Percentiles rank a stretch among this genome's conserved stretches.
Conservation (phyloP, 1,284 basidiomycete species). For the Meira nashicola region DNA sequence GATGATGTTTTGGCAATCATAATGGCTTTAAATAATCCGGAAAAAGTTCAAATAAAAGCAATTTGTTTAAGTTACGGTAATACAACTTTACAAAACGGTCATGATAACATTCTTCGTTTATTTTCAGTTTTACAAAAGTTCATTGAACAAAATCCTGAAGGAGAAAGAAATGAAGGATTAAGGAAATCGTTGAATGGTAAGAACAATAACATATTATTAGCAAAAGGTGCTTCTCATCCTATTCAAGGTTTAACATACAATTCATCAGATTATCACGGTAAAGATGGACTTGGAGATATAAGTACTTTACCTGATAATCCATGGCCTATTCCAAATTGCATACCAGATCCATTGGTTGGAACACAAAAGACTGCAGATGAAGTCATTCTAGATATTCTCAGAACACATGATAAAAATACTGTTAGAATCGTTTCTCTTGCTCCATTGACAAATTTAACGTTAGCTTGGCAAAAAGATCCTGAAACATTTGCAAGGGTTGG, state of each 20-base stretch:
- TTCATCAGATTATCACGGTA: slow-evolving; percentile 67
- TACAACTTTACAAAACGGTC: slow-evolving; percentile 52
- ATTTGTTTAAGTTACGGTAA: slow-evolving; percentile 64
- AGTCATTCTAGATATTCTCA: slow-evolving; percentile 67
- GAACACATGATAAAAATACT: slow-evolving; percentile 60
- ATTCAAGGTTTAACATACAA: slow-evolving; percentile 70
- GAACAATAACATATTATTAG: slow-evolving; percentile 10
- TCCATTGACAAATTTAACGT: slow-evolving; percentile 79
- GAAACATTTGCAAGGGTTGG: slow-evolving; percentile 60
- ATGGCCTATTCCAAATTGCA: slow-evolving; percentile 23
- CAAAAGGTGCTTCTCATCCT: slow-evolving; percentile 66
- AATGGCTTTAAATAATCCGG: slow-evolving; percentile 20
- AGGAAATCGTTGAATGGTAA: neutral
- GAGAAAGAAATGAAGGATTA: neutral
- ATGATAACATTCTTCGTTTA: slow-evolving; percentile 58
- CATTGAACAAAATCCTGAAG: neutral
- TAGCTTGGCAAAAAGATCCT: slow-evolving; percentile 63
- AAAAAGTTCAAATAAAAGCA: slow-evolving; percentile 50
- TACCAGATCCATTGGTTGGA: slow-evolving; percentile 51
- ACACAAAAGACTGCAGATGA: slow-evolving; percentile 60
- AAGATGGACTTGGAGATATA: slow-evolving; percentile 42
- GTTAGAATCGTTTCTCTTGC: slow-evolving; percentile 82
- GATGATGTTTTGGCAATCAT: slow-evolving; percentile 76
- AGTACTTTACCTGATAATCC: slow-evolving; percentile 36
- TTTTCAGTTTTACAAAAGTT: slow-evolving; percentile 60